Evolutionary conservation across 331 rosid species (phyloP), one percentile per base, ranked within the genome.

Genomic region (Cydonia oblonga): DNA sequence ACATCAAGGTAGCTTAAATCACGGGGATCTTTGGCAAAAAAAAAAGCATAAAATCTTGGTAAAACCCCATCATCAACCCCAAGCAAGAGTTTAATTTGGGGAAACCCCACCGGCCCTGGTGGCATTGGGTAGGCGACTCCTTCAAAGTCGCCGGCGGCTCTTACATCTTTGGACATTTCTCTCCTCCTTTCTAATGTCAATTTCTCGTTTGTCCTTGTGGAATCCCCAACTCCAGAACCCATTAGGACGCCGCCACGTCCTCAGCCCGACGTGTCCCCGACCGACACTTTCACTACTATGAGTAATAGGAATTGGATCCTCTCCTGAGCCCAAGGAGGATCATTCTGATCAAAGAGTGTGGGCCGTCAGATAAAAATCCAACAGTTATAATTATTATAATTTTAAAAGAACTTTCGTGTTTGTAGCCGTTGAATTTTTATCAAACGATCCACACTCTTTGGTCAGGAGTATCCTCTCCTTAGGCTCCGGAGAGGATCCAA

Each of bases 71-170:
- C n/a, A n/a, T n/a, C n/a, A 11, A 56, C 15, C 16, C 61, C 61
- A 22, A 56, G 61, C 28, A 5, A 1, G 3, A 0, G 25, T 23
- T 12, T 3, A 49, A 49, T 49, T 49, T 5, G 54, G 51, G 54
- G 20, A 18, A 49, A 18, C 0, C 0, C 54, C 20, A 49, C 54
- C 20, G 54, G 1, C 9, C 20, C 1, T 2, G 54, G 54, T 6
- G 54, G n/a, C 53, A 49, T 6, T 49, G 9, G 54, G 54, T 7
- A 2, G 71, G 68, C 76, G 84, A 72, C 79, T 46, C 69, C 25
- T 76, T 73, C 73, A 81, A 76, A 76, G 76, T 71, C 76, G 69
- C 64, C 57, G 72, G 68, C n/a, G 59, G 57, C 75, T 25, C 2
- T 40, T 4, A 6, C 4, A 6, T 14, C 2, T 2, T 10, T 42